These are phyloP conservation scores for Entomophthora muscae DNA, from an alignment of 371 early-diverging fungal genomes.

Conservation along the genomic window DNA sequence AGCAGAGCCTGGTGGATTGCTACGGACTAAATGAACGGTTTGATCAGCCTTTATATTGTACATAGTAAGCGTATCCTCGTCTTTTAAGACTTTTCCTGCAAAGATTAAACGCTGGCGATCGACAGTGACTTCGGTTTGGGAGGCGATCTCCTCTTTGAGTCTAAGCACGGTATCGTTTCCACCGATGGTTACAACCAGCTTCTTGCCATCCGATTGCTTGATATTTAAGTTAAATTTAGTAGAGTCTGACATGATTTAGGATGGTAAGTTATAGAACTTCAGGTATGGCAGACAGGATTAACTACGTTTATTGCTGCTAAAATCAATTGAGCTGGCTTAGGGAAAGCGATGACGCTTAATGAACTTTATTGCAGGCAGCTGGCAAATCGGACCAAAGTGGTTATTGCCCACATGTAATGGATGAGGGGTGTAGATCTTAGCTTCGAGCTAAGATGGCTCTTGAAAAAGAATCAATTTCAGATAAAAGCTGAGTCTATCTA, in stretches of 20 bases:
- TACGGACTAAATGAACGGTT: slow-evolving; percentile 73
- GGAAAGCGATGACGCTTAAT: no score
- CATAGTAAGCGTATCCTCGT: slow-evolving; percentile 50
- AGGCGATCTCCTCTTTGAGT: slow-evolving; percentile 60
- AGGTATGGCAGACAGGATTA: no score
- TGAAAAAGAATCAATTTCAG: no score
- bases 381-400: no score
- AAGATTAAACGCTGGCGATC: slow-evolving; percentile 79
- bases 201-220: slow-evolving; percentile 70
- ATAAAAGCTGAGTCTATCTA: no score
- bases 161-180: slow-evolving; percentile 41
- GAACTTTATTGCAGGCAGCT: no score
- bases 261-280: no score
- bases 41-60: slow-evolving; percentile 67
- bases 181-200: slow-evolving; percentile 48
- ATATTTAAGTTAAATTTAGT: slow-evolving; percentile 39
- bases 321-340: no score
- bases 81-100: slow-evolving; percentile 87
- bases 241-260: slow-evolving; percentile 18
- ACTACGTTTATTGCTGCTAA: no score
- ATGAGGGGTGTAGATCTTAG: no score
- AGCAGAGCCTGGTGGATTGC: slow-evolving; percentile 22
- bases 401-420: no score
- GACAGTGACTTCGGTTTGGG: slow-evolving; percentile 48
- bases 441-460: no score